Evolutionary conservation across 371 early-diverging fungal species (phyloP).

Genomic region (Mortierella sp.): DNA sequence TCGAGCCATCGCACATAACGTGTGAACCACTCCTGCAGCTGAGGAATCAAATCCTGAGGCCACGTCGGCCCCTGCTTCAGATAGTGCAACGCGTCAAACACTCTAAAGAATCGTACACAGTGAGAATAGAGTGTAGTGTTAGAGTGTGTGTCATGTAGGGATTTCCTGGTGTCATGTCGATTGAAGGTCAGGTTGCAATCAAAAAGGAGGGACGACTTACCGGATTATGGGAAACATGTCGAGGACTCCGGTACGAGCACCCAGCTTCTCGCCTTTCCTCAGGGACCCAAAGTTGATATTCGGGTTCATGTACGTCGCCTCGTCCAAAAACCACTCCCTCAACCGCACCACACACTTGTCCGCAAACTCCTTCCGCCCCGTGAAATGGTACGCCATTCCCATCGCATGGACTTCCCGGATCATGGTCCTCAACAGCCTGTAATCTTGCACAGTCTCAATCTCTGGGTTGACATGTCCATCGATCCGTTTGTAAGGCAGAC

Average conservation of each 20-base stretch:
- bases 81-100: constrained; percentile 52
- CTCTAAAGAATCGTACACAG: too few relatives aligned
- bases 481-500: constrained; percentile 63
- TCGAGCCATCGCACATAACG: constrained; percentile 65
- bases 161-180: background rate
- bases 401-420: constrained; percentile 62
- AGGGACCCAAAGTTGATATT: constrained; percentile 64
- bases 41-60: constrained; percentile 53
- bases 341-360: constrained; percentile 58
- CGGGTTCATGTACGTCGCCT: constrained; percentile 68
- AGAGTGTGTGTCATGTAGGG: background rate
- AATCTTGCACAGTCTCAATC: constrained; percentile 60
- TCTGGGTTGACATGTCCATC: constrained; percentile 69
- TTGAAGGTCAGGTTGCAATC: too few relatives aligned
- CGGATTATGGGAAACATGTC: constrained; percentile 61
- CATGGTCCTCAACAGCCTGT: constrained; percentile 56
- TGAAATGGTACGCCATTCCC: constrained; percentile 67
- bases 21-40: constrained; percentile 60
- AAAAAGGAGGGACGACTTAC: constrained; percentile 27
- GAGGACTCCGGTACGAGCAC: constrained; percentile 62
- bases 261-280: constrained; percentile 60
- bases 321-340: constrained; percentile 65
- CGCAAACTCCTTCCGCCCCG: constrained; percentile 63
- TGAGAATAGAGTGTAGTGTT: too few relatives aligned
- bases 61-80: constrained; percentile 57